Percentiles rank a stretch among this genome's conserved stretches.
Evolutionary conservation across 169 alveolate genomes (phyloP).

Genomic region (Miamiensis avidus): DNA sequence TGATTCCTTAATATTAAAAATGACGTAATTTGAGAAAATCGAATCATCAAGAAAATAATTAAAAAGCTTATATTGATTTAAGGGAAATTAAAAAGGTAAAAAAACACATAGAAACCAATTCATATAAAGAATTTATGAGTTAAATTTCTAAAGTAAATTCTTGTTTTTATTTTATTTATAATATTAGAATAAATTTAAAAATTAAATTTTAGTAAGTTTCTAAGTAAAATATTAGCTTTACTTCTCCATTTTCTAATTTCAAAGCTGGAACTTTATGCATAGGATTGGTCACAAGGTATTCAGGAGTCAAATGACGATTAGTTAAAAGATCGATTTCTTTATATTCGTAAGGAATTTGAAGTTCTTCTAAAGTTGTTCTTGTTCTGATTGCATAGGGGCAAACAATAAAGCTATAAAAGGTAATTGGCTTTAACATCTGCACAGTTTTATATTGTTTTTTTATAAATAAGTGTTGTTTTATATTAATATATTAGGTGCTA

Average conservation of each 20-base stretch:
- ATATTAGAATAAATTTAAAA: background rate
- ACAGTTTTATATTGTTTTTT: too few species aligned
- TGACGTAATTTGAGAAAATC: too few species aligned
- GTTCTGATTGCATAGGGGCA: constrained; percentile 20
- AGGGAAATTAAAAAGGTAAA: too few species aligned
- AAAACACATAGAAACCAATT: too few species aligned
- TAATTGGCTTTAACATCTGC: constrained; percentile 13
- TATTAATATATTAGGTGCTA: too few species aligned
- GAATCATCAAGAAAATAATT: too few species aligned
- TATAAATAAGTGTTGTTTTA: too few species aligned
- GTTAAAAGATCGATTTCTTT: constrained; percentile 15
- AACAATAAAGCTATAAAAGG: constrained; percentile 2
- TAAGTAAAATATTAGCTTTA: background rate
- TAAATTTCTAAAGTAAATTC: too few species aligned
- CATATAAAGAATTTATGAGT: too few species aligned
- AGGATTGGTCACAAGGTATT: background rate
- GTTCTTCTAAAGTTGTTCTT: constrained; percentile 2
- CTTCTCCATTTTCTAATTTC: background rate
- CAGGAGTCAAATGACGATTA: background rate
- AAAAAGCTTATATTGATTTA: too few species aligned
- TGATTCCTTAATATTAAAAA: too few species aligned
- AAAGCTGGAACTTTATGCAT: constrained; percentile 17
- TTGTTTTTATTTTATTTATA: too few species aligned
- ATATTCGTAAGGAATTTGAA: constrained; percentile 11
- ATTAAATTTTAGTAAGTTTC: background rate